A percentile compares a stretch with the other conserved stretches of the same genome.
Conservation (phyloP, 306 rosid species). For the Prunus padus region DNA sequence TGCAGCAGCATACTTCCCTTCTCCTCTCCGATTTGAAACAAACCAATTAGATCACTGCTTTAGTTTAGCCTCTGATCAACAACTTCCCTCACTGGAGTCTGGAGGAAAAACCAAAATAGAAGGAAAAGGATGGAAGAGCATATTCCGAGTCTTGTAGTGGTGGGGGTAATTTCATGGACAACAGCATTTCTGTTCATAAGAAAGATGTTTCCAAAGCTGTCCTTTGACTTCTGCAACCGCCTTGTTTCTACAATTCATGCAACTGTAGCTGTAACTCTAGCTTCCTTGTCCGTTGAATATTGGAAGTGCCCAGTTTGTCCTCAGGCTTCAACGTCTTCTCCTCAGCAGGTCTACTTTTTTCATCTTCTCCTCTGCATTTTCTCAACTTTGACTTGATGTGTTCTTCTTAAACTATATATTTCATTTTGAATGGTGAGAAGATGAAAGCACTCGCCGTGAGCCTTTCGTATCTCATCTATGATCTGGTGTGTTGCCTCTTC, state of each 20-base stretch:
- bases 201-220: conserved; percentile 41
- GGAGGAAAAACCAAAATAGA: neutral
- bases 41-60: neutral
- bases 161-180: conserved; percentile 77
- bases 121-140: conserved; percentile 35
- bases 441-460: conserved; percentile 59
- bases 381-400: too few species aligned
- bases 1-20: too few species aligned
- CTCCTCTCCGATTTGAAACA: neutral
- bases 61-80: too few species aligned
- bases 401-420: neutral
- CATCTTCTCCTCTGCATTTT: too few species aligned
- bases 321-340: conserved; percentile 55
- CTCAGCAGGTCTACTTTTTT: conserved; percentile 41
- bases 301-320: conserved; percentile 79
- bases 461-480: conserved; percentile 75
- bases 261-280: conserved; percentile 54
- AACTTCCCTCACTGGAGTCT: too few species aligned
- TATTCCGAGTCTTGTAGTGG: conserved; percentile 31
- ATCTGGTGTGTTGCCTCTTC: conserved; percentile 65
- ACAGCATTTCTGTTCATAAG: conserved; percentile 43
- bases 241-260: conserved; percentile 74
- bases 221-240: conserved; percentile 68
- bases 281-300: conserved; percentile 60
- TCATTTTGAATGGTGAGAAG: conserved; percentile 33